These are phyloP conservation scores for Candida pseudocylindracea DNA, from an alignment of 1,139 yeast genomes.

Conservation along the genomic window DNA sequence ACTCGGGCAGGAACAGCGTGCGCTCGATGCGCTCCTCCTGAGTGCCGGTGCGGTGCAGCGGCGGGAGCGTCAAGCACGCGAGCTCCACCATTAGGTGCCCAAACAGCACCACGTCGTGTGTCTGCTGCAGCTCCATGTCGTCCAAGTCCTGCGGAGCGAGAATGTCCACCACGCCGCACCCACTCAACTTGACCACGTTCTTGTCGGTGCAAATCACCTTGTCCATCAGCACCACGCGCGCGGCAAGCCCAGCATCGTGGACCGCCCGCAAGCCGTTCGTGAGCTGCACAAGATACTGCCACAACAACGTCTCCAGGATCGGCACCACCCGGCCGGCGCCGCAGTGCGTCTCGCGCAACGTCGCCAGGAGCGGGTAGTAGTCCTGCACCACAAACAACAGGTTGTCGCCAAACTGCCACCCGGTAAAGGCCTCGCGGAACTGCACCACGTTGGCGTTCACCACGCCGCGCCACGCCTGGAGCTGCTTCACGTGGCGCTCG, in stretches of 20 bases:
- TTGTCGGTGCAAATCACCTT: constrained; percentile 55
- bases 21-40: neutral
- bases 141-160: constrained; percentile 14
- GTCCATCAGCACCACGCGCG: constrained; percentile 35
- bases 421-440: constrained; percentile 67
- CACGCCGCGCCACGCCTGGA: constrained; percentile 25
- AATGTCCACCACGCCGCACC: constrained; percentile 56
- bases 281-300: constrained; percentile 61
- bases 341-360: constrained; percentile 15
- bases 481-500: constrained; percentile 21
- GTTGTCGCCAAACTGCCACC: constrained; percentile 60
- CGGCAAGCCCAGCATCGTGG: constrained; percentile 40
- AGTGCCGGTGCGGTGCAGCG: constrained; percentile 5
- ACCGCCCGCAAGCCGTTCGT: constrained; percentile 40
- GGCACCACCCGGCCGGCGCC: constrained; percentile 8
- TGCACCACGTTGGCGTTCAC: constrained; percentile 43
- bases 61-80: constrained; percentile 19
- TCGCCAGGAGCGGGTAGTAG: constrained; percentile 40
- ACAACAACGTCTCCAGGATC: constrained; percentile 42
- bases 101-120: constrained; percentile 28
- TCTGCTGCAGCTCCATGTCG: constrained; percentile 13
- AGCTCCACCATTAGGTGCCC: constrained; percentile 40
- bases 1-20: constrained; percentile 7
- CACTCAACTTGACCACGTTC: constrained; percentile 47
- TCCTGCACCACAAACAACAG: constrained; percentile 18